Conservation (phyloP, 2,329 filamentous ascomycete species). For the Phaeosphaeriaceae sp. region DNA sequence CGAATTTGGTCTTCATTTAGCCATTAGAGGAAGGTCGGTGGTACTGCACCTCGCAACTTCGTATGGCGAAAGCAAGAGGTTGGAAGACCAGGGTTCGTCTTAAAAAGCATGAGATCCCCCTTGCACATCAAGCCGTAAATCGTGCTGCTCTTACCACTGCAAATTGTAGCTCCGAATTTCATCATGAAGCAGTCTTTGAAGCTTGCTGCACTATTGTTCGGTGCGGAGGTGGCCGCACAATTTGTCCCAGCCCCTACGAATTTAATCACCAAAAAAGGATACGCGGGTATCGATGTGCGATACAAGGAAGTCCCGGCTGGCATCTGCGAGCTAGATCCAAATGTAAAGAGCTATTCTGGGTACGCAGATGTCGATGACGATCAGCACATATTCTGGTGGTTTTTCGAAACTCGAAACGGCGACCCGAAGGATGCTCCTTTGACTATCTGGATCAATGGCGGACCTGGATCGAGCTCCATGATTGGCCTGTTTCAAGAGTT, state of each 20-base stretch:
- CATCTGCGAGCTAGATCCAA: conserved; percentile 64
- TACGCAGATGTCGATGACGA: conserved; percentile 61
- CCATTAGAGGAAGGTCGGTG: conserved; percentile 21
- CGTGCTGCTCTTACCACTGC: neutral
- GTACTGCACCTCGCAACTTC: conserved; percentile 7
- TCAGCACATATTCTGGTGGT: conserved; percentile 64
- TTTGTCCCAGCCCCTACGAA: conserved; percentile 56
- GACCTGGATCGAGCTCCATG: conserved; percentile 66
- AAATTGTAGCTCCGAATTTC: no score
- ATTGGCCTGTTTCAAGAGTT: conserved; percentile 62
- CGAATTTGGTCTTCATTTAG: conserved; percentile 6
- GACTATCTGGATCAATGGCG: conserved; percentile 65
- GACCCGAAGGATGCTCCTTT: conserved; percentile 62
- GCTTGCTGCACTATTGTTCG: conserved; percentile 25
- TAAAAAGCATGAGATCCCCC: neutral
- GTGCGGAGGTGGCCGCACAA: conserved; percentile 40
- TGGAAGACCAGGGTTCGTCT: neutral
- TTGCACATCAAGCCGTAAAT: neutral
- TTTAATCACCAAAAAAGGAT: conserved; percentile 53
- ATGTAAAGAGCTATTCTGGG: conserved; percentile 63
- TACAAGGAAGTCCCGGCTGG: conserved; percentile 64
- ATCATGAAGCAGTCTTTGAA: conserved; percentile 18
- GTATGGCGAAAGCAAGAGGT: neutral
- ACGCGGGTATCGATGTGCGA: conserved; percentile 60
- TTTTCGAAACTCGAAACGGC: conserved; percentile 62